These are phyloP conservation scores for Ustilago shanxiensis DNA, from an alignment of 1,284 basidiomycete genomes.

Conservation along the genomic window DNA sequence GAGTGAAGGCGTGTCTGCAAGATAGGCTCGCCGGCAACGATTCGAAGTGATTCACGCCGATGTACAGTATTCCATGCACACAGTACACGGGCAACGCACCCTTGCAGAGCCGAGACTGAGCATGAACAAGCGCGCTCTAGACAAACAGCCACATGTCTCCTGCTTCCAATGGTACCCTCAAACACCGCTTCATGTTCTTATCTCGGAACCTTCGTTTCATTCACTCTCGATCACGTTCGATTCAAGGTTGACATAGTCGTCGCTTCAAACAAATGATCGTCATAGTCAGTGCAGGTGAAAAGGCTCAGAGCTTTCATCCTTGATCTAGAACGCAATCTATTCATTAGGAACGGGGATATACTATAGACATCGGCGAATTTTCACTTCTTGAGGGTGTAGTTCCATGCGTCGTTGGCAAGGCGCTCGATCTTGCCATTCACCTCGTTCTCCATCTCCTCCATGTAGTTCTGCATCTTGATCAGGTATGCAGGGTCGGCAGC, in stretches of 20 bases:
- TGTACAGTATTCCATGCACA: no score
- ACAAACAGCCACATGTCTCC: neutral
- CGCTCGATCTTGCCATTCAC: constrained; percentile 86
- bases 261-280: no score
- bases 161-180: neutral
- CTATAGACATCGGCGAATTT: neutral
- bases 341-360: neutral
- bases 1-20: no score
- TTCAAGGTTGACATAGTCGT: no score
- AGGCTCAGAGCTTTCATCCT: neutral
- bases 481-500: constrained; percentile 79
- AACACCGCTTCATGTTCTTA: no score
- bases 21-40: neutral
- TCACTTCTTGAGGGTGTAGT: constrained; percentile 71
- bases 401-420: constrained; percentile 86
- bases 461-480: constrained; percentile 81
- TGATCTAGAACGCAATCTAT: neutral
- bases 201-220: no score
- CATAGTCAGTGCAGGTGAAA: no score
- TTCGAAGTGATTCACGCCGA: neutral
- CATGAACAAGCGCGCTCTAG: neutral
- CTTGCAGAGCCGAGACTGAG: neutral
- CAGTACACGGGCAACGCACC: neutral
- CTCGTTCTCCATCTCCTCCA: constrained; percentile 81
- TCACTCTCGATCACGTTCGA: no score